Evolutionary conservation across 768 basidiomycete genomes (phyloP).

Genomic region (Lactifluus piperatus): DNA sequence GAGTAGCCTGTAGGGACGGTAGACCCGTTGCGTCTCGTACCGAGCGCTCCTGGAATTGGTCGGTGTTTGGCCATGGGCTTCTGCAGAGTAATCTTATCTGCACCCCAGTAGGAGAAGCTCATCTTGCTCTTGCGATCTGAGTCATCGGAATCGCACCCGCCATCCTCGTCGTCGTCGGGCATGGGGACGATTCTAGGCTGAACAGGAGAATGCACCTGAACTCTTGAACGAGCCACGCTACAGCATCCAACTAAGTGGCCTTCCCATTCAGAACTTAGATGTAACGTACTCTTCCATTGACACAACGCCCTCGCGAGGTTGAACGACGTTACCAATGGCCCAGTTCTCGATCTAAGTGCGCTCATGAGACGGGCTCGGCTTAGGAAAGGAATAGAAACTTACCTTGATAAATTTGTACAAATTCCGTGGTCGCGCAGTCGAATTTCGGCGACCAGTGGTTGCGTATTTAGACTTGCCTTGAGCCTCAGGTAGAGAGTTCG

Average conservation of each 20-base stretch:
- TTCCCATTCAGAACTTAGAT: not conserved
- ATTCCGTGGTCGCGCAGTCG: slow-evolving; percentile 79
- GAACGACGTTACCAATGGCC: slow-evolving; percentile 69
- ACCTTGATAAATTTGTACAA: slow-evolving; percentile 91
- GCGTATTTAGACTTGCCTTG: slow-evolving; percentile 81
- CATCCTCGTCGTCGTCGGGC: slow-evolving; percentile 53
- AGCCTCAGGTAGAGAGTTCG: slow-evolving; percentile 74
- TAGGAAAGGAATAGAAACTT: slow-evolving; percentile 19
- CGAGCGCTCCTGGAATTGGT: slow-evolving; percentile 24
- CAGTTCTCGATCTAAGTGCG: slow-evolving; percentile 69
- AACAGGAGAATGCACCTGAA: slow-evolving; percentile 45
- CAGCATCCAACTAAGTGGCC: slow-evolving; percentile 8
- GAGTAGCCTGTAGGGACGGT: slow-evolving; percentile 51
- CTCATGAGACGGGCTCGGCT: slow-evolving; percentile 5
- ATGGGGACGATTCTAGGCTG: slow-evolving; percentile 62
- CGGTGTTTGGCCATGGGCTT: slow-evolving; percentile 56
- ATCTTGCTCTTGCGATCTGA: slow-evolving; percentile 88
- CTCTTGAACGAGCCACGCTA: slow-evolving; percentile 66
- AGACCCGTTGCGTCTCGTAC: slow-evolving; percentile 32
- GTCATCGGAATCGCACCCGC: slow-evolving; percentile 65
- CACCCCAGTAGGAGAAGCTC: slow-evolving; percentile 93
- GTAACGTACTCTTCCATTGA: slow-evolving; percentile 81
- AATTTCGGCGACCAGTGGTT: slow-evolving; percentile 65
- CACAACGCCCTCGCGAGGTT: slow-evolving; percentile 73
- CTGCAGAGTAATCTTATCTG: slow-evolving; percentile 83